Conservation (phyloP, 2,329 filamentous ascomycete species). For the Cercospora nicotianae region DNA sequence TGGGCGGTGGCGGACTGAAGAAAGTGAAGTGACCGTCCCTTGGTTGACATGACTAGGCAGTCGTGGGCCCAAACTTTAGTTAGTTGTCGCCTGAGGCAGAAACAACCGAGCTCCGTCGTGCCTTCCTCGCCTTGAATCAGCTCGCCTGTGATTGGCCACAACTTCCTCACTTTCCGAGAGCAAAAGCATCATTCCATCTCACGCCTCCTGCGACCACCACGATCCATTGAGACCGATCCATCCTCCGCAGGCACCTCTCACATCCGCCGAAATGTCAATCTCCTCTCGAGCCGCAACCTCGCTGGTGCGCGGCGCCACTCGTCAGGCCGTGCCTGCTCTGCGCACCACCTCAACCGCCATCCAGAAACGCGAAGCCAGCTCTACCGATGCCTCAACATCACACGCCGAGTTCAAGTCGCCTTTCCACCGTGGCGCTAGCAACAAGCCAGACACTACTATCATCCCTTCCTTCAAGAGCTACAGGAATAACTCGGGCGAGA, state of each 20-base stretch:
- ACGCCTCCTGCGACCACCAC: constrained; percentile 10
- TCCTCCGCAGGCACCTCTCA: constrained; percentile 26
- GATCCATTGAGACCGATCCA: constrained; percentile 26
- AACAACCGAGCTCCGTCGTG: not conserved
- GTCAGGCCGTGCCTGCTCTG: constrained; percentile 49
- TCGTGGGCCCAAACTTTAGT: not conserved
- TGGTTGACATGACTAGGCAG: constrained; percentile 3
- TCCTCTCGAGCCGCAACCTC: constrained; percentile 49
- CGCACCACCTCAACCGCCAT: constrained; percentile 46
- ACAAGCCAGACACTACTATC: constrained; percentile 58
- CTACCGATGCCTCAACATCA: constrained; percentile 37
- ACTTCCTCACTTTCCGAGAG: constrained; percentile 3
- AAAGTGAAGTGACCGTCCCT: not conserved
- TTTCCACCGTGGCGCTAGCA: constrained; percentile 50
- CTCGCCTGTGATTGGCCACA: not conserved
- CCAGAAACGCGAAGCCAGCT: constrained; percentile 43
- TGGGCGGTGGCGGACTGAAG: not conserved
- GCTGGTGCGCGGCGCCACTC: constrained; percentile 49
- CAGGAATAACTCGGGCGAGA: constrained; percentile 66
- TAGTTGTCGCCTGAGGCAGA: not conserved
- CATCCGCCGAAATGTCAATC: constrained; percentile 49
- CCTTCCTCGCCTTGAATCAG: not conserved
- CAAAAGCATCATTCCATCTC: constrained; percentile 15
- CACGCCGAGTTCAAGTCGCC: constrained; percentile 54
- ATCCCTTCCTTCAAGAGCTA: constrained; percentile 92